Percentiles rank a stretch among this genome's conserved stretches.
Conservation (phyloP, 768 basidiomycete genomes). For the Russula sp. region DNA sequence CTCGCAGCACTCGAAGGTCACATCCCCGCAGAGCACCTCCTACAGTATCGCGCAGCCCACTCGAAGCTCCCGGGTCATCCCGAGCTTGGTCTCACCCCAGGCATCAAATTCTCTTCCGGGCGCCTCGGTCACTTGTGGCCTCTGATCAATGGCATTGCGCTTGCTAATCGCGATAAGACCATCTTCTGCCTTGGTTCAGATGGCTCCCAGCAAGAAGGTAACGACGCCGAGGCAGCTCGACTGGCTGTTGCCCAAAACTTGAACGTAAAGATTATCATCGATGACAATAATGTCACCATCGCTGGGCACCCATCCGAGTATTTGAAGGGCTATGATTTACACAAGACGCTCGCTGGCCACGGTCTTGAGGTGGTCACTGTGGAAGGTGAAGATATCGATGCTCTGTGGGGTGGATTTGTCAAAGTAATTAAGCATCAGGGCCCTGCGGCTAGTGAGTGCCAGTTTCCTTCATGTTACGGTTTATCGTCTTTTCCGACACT, state of each 20-base stretch:
- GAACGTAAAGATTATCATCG: constrained; percentile 81
- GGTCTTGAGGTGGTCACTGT: constrained; percentile 70
- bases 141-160: constrained; percentile 74
- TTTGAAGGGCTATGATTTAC: constrained; percentile 67
- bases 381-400: constrained; percentile 74
- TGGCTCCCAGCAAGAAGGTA: constrained; percentile 87
- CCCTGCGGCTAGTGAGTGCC: constrained; percentile 60
- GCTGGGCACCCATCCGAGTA: constrained; percentile 88
- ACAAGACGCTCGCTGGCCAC: constrained; percentile 70
- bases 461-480: not conserved
- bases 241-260: constrained; percentile 77
- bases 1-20: constrained; percentile 70
- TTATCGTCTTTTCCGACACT: not conserved
- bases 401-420: constrained; percentile 61
- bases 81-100: constrained; percentile 85
- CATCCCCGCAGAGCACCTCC: constrained; percentile 64
- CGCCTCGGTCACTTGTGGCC: constrained; percentile 91
- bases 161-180: constrained; percentile 70
- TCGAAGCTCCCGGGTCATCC: constrained; percentile 86
- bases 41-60: constrained; percentile 81
- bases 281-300: constrained; percentile 89
- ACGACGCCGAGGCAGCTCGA: constrained; percentile 85
- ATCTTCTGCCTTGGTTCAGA: constrained; percentile 84
- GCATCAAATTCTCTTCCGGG: constrained; percentile 90
- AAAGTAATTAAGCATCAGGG: constrained; percentile 54